A percentile compares a stretch with the other conserved stretches of the same genome.
Evolutionary conservation across 345 rosid species (phyloP).

Genomic region (Pistacia atlantica): DNA sequence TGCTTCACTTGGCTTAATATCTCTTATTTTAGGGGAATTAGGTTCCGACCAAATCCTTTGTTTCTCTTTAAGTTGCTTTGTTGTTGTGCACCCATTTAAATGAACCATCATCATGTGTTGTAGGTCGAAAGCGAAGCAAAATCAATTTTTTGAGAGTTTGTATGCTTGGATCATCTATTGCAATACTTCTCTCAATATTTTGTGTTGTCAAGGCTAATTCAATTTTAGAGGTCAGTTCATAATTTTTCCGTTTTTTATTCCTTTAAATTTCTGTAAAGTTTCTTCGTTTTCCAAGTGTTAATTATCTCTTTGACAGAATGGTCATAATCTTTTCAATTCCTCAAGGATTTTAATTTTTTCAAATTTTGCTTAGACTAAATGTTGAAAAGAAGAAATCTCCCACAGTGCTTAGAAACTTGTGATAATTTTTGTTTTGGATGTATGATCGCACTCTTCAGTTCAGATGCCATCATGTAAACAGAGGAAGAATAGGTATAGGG

Average conservation of each 20-base stretch:
- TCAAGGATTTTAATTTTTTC: neutral
- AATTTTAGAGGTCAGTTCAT: conserved; percentile 29
- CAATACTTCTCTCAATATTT: conserved; percentile 21
- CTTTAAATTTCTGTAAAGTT: neutral
- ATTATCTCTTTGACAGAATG: neutral
- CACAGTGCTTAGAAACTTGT: neutral
- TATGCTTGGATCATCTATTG: conserved; percentile 14
- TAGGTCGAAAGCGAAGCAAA: conserved; percentile 31
- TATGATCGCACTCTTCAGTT: neutral
- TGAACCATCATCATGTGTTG: neutral
- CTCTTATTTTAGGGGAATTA: conserved; percentile 36
- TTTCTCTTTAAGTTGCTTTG: neutral
- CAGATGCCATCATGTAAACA: neutral
- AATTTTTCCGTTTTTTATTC: neutral
- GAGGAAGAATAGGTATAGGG: neutral
- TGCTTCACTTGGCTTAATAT: conserved; percentile 21
- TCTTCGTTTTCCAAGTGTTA: too few species aligned
- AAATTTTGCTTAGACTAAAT: neutral
- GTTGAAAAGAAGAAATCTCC: neutral
- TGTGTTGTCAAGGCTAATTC: conserved; percentile 18
- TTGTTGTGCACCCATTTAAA: neutral
- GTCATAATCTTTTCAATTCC: neutral
- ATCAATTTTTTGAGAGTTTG: conserved; percentile 28
- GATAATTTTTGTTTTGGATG: neutral
- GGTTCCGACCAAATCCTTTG: conserved; percentile 18